Conservation (phyloP, 192 early-diverging fungal species). For the Ramicandelaber brevisporus region DNA sequence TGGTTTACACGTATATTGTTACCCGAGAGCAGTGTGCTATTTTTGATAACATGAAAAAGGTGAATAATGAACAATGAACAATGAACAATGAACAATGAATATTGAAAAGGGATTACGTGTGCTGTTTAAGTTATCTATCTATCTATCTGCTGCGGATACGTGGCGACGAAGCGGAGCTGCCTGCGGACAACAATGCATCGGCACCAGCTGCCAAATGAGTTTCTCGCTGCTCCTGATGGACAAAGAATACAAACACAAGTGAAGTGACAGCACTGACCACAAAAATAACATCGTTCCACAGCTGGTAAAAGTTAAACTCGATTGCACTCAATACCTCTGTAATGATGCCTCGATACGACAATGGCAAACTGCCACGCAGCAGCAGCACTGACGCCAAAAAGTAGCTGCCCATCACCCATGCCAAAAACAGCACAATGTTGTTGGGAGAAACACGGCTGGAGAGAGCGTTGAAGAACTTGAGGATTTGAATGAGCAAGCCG, state of each 20-base stretch:
- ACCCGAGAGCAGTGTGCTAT: too few relatives aligned
- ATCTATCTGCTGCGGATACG: too few relatives aligned
- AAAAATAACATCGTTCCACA: conserved; percentile 87
- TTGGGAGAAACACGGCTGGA: conserved; percentile 43
- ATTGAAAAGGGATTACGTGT: too few relatives aligned
- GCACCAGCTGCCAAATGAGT: too few relatives aligned
- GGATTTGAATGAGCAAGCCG: conserved; percentile 58
- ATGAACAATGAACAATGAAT: too few relatives aligned
- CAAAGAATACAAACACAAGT: conserved; percentile 39
- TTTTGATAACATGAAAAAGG: too few relatives aligned
- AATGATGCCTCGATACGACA: conserved; percentile 58
- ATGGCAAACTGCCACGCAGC: conserved; percentile 71
- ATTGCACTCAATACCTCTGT: conserved; percentile 52
- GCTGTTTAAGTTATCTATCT: too few relatives aligned
- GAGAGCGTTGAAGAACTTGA: conserved; percentile 48
- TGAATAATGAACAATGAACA: too few relatives aligned
- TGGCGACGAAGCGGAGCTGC: too few relatives aligned
- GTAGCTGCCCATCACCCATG: conserved; percentile 83
- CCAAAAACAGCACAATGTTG: conserved; percentile 49
- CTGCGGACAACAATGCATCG: too few relatives aligned
- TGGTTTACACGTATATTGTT: too few relatives aligned
- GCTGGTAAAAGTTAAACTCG: conserved; percentile 76
- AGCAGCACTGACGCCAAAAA: conserved; percentile 75
- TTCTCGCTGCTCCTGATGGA: conserved; percentile 29
- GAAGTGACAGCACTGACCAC: conserved; percentile 52